Evolutionary conservation across 1,284 basidiomycete genomes (phyloP).

Genomic region (Hortiboletus rubellus): DNA sequence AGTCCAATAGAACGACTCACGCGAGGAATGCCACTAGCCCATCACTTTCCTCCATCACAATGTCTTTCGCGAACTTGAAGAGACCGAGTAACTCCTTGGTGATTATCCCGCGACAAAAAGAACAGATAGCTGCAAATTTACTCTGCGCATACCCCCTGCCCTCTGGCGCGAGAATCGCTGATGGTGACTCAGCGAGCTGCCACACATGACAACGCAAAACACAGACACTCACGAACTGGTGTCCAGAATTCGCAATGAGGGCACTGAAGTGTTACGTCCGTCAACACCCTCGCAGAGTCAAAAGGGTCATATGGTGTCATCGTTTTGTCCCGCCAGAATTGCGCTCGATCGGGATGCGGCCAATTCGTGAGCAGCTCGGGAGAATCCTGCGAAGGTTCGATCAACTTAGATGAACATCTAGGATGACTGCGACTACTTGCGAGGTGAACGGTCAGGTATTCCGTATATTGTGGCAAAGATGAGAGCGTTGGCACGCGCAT

Average conservation of each 20-base stretch:
- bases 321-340: slow-evolving; percentile 29
- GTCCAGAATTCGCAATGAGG: slow-evolving; percentile 6
- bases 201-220: neutral
- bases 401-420: no score
- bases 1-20: slow-evolving; percentile 1
- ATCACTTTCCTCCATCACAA: slow-evolving; percentile 5
- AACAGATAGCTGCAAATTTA: slow-evolving; percentile 29
- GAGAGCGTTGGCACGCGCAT: slow-evolving; percentile 13
- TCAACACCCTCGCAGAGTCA: slow-evolving; percentile 14
- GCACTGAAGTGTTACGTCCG: slow-evolving; percentile 2
- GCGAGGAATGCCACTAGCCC: neutral
- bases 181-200: no score
- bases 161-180: slow-evolving; percentile 25
- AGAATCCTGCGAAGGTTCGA: slow-evolving; percentile 7
- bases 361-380: slow-evolving; percentile 16
- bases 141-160: slow-evolving; percentile 38
- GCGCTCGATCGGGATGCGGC: slow-evolving; percentile 9
- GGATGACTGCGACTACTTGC: neutral
- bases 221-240: slow-evolving; percentile 6
- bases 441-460: slow-evolving; percentile 11
- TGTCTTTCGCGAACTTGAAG: slow-evolving; percentile 30
- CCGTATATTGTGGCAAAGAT: slow-evolving; percentile 13
- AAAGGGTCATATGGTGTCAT: slow-evolving; percentile 35
- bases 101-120: slow-evolving; percentile 25
- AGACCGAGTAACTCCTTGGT: slow-evolving; percentile 33